Evolutionary conservation across 108 stramenopile species (phyloP), one percentile per base, ranked within the genome.

Genomic region (Stephanodiscus minutulus): DNA sequence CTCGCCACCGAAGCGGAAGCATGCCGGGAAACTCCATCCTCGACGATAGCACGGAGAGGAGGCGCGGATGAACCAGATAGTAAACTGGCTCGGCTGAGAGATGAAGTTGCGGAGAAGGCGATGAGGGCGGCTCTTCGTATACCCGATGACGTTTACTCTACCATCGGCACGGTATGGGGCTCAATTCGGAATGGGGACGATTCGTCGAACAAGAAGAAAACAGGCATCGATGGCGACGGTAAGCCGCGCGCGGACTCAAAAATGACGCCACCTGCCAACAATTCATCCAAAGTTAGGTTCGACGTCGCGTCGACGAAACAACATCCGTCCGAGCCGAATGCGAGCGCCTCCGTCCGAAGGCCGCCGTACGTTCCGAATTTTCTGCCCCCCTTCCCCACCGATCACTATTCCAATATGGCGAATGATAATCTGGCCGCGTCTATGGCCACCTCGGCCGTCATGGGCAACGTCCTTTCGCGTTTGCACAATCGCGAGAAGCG

Each of bases 311-410:
- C 61, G 36, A 29, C 21, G 52, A 52, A 17, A 56, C 54, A 18
- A 56, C 35, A 22, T 29, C 35, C 35, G 25, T 59, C 56, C 4
- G 35, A 60, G 3, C 59, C 17, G 36, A 39, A 18, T 3, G 28
- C 59, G 20, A 36, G 59, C 22, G n/a, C 37, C 37, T 35, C 59
- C 11, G 35, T 37, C 29, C 59, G 20, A 60, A 75, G 52, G 66
- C 76, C 81, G 66, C 41, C 74, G 21, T 83, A 83, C 35, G 78
- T 83, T 43, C 82, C 82, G 15, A 69, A 79, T 29, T 83, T 83
- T 52, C 55, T 79, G 7, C 82, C 82, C 12, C 77, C 77, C 56
- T 83, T 75, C 56, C 78, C 82, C 43, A 61, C 61, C 28, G 39
- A 54, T 43, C 55, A 70, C 7, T 65, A 56, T 44, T 70, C 70